phyloP scores from a whole-genome alignment of 495 filamentous ascomycete genomes.

The Elasticomyces elasticus region DNA sequence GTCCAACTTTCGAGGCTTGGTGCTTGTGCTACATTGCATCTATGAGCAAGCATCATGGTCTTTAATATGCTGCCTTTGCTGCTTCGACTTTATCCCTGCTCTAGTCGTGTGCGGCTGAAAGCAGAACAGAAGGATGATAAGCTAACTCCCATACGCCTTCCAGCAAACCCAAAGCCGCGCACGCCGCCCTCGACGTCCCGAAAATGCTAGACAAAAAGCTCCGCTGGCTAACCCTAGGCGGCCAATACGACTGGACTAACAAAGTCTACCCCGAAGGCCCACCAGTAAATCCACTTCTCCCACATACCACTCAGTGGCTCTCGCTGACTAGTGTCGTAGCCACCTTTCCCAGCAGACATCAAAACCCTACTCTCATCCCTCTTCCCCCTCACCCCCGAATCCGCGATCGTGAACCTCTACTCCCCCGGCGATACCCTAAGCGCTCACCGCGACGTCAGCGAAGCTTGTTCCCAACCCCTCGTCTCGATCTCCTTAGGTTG shows the following conservation, averaged over 20 bases:
- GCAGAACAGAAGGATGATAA: too few species aligned
- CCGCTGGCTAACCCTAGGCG: constrained; percentile 86
- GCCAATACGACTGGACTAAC: constrained; percentile 88
- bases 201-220: constrained; percentile 64
- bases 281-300: too few species aligned
- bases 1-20: too few species aligned
- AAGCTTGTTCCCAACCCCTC: constrained; percentile 61
- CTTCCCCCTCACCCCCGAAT: constrained; percentile 65
- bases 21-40: too few species aligned
- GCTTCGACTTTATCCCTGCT: too few species aligned
- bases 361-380: constrained; percentile 49
- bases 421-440: constrained; percentile 77
- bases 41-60: too few species aligned
- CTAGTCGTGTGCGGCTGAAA: too few species aligned
- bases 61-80: too few species aligned
- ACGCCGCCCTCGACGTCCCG: constrained; percentile 57
- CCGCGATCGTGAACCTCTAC: constrained; percentile 88
- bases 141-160: too few species aligned
- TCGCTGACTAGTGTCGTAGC: too few species aligned
- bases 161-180: constrained; percentile 59
- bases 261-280: constrained; percentile 60
- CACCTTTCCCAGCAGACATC: constrained; percentile 65
- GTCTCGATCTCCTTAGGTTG: constrained; percentile 83
- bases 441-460: constrained; percentile 83
- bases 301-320: too few species aligned